Evolutionary conservation across 345 rosid genomes (phyloP), one percentile per base, ranked within the genome.

Genomic region (Citropsis articulata): DNA sequence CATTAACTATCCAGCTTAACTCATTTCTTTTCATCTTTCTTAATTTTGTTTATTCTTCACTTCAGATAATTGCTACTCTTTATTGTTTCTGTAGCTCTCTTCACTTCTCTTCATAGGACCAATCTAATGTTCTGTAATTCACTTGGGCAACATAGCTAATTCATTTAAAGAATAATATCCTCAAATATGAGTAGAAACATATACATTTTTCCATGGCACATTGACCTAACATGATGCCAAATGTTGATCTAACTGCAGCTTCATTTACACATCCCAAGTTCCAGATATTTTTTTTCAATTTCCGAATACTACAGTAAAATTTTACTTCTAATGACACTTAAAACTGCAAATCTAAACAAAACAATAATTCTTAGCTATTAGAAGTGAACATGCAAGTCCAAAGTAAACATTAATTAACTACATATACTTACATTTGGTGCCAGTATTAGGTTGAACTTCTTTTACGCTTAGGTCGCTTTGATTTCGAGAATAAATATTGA

Each of bases 401-500:
- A 9, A n/a, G 21, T 31, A 30, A 35, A 31, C 64, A 40, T 28
- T 13, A 63, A 28, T 8, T 63, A 45, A 38, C 42, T 45, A 63
- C 30, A 21, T 60, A 28, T 48, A 75, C 57, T 25, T 10, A 13
- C 42, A 25, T 16, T 22, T 40, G 21, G 27, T 48, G 40, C 25
- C 72, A 59, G 64, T 36, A 69, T 33, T 50, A 68, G 22, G 13
- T 30, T 10, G 5, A 19, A 62, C 57, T 67, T 65, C 81, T 55
- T 56, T 80, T 79, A 12, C 78, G 72, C 45, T 82, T 85, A 14
- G 30, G 72, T 65, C 33, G 21, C 75, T 82, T 85, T 33, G 80
- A 61, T 79, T 80, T 77, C 79, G 67, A 62, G 57, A 82, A 48
- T 19, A 82, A 4, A 64, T 70, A 85, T 25, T 77, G 50, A n/a